Evolutionary conservation across 2,329 filamentous ascomycete species (phyloP).

Genomic region (Torrubiellomyces zombiae): DNA sequence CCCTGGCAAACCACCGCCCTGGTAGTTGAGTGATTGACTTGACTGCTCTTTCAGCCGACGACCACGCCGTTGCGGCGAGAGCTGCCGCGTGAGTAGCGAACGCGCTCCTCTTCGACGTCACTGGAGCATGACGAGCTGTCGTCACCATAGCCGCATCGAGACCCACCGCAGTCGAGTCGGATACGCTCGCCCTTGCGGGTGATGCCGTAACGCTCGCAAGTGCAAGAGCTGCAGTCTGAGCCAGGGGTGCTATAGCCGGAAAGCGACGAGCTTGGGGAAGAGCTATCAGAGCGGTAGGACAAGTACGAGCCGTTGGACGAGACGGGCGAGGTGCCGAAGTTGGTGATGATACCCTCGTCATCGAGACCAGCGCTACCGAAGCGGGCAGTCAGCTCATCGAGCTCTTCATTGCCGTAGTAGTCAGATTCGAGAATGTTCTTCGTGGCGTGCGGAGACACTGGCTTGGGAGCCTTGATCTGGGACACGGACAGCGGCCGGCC

Average conservation of each 20-base stretch:
- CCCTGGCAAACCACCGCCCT: constrained; percentile 2
- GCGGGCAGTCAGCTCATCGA: constrained; percentile 66
- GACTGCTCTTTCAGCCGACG: constrained; percentile 21
- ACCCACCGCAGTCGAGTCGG: constrained; percentile 88
- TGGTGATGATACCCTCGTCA: constrained; percentile 36
- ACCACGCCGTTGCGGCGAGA: constrained; percentile 49
- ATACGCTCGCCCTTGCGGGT: constrained; percentile 83
- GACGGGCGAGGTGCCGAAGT: constrained; percentile 41
- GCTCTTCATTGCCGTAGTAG: constrained; percentile 54
- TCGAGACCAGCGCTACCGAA: constrained; percentile 48
- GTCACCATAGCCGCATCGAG: constrained; percentile 69
- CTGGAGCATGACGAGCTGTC: constrained; percentile 51
- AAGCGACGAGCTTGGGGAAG: constrained; percentile 54
- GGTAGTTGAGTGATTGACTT: too few species aligned
- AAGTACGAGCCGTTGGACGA: constrained; percentile 55
- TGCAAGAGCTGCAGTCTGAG: constrained; percentile 66
- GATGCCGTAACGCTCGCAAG: constrained; percentile 92
- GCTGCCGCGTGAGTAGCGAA: constrained; percentile 25
- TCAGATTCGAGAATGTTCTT: constrained; percentile 72
- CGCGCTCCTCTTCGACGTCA: constrained; percentile 40
- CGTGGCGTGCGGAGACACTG: constrained; percentile 73
- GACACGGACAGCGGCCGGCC: constrained; percentile 77
- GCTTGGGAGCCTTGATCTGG: constrained; percentile 82
- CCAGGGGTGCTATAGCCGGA: constrained; percentile 65
- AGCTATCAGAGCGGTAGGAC: constrained; percentile 57